Evolutionary conservation across 2,329 filamentous ascomycete genomes (phyloP).

Genomic region (Alternaria sp.): DNA sequence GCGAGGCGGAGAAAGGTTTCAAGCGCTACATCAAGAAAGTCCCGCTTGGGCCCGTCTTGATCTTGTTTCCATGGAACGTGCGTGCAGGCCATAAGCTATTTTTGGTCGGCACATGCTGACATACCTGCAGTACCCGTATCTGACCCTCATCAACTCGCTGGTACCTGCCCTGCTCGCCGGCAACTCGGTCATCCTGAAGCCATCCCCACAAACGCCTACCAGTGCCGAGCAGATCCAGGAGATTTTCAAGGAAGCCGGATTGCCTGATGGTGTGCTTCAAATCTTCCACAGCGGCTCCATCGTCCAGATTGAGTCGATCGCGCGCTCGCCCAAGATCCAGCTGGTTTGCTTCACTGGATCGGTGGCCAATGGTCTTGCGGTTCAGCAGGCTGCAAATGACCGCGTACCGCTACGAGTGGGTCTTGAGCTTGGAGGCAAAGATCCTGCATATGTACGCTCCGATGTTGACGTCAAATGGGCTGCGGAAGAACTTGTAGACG

Average conservation of each 20-base stretch:
- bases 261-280: constrained; percentile 84
- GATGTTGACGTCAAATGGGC: constrained; percentile 92
- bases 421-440: constrained; percentile 92
- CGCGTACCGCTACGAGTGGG: constrained; percentile 81
- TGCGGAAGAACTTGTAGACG: constrained; percentile 92
- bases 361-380: constrained; percentile 82
- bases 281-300: constrained; percentile 90
- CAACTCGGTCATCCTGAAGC: constrained; percentile 92
- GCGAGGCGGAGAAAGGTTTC: constrained; percentile 86
- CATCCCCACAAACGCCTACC: constrained; percentile 92
- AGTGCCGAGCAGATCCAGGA: constrained; percentile 82
- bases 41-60: constrained; percentile 83
- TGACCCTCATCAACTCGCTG: constrained; percentile 90
- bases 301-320: constrained; percentile 75
- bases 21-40: constrained; percentile 88
- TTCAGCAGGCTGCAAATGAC: constrained; percentile 83
- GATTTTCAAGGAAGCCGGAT: constrained; percentile 78
- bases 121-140: constrained; percentile 78
- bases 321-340: constrained; percentile 76
- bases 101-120: constrained; percentile 23
- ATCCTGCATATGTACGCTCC: constrained; percentile 84
- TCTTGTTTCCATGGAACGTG: constrained; percentile 97
- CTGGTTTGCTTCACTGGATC: constrained; percentile 94
- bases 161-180: constrained; percentile 90
- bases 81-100: constrained; percentile 49